These are phyloP conservation scores for Ophiocordyceps camponoti-leonardi DNA, from an alignment of 2,329 filamentous ascomycete genomes.

Conservation along the genomic window DNA sequence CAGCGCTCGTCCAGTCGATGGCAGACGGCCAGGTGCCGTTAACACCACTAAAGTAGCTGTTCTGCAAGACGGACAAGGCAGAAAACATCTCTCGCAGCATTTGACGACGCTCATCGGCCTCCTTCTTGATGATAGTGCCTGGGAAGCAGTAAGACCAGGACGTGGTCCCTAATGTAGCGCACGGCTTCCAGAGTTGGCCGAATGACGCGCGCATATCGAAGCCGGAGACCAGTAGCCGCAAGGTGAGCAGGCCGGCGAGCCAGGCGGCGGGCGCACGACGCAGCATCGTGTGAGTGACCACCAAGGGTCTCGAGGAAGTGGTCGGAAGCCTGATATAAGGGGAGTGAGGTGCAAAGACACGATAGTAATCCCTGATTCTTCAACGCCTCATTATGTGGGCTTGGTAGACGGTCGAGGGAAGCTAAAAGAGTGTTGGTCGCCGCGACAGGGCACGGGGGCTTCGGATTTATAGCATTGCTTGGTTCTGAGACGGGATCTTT, in stretches of 20 bases:
- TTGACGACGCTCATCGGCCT: neutral
- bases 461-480: too few relatives aligned
- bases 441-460: too few relatives aligned
- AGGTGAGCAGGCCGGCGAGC: neutral
- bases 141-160: neutral
- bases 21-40: slow-evolving; percentile 67
- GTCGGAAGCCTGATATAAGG: neutral
- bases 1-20: slow-evolving; percentile 89
- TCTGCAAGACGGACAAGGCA: slow-evolving; percentile 61
- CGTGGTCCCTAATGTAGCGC: neutral
- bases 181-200: neutral
- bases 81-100: slow-evolving; percentile 34
- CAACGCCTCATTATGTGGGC: too few relatives aligned
- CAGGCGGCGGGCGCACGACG: neutral
- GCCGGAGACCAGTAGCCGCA: neutral
- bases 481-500: too few relatives aligned
- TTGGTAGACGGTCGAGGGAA: neutral
- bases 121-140: neutral
- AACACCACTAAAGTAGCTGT: slow-evolving; percentile 59
- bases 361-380: neutral
- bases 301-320: neutral
- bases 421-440: neutral
- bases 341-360: neutral
- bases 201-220: neutral
- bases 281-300: neutral